phyloP scores from a whole-genome alignment of 2,329 filamentous ascomycete genomes.

The Pseudogymnoascus sp. region DNA sequence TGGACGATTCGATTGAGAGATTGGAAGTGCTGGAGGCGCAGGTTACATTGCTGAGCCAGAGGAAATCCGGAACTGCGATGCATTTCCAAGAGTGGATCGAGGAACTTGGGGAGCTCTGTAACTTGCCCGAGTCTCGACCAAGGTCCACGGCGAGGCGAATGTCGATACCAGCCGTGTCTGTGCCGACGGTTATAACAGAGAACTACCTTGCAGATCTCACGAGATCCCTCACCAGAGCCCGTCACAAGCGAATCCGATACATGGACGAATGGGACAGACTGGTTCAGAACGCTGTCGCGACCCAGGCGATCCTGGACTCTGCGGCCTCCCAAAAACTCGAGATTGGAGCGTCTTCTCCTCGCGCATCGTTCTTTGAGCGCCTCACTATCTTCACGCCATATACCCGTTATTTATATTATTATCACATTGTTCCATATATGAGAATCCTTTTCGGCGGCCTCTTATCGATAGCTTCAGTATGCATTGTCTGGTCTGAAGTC shows the following conservation, averaged over 20 bases:
- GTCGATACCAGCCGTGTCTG: slow-evolving; percentile 36
- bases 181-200: slow-evolving; percentile 83
- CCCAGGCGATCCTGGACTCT: slow-evolving; percentile 78
- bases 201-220: slow-evolving; percentile 89
- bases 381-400: slow-evolving; percentile 66
- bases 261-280: slow-evolving; percentile 78
- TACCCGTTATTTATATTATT: slow-evolving; percentile 70
- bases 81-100: slow-evolving; percentile 93
- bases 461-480: slow-evolving; percentile 66
- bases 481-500: slow-evolving; percentile 88
- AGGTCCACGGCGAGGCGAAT: slow-evolving; percentile 35
- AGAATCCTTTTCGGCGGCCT: slow-evolving; percentile 59
- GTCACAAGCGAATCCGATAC: slow-evolving; percentile 77
- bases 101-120: slow-evolving; percentile 73
- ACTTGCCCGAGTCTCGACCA: slow-evolving; percentile 54
- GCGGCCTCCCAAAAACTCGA: slow-evolving; percentile 72
- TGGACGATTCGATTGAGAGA: slow-evolving; percentile 74
- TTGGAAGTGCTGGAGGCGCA: slow-evolving; percentile 77
- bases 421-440: slow-evolving; percentile 61
- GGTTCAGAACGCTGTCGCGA: slow-evolving; percentile 63
- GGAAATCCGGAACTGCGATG: slow-evolving; percentile 69
- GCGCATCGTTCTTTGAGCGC: slow-evolving; percentile 46
- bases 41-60: slow-evolving; percentile 67
- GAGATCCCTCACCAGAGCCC: slow-evolving; percentile 69
- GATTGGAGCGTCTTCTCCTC: slow-evolving; percentile 54